phyloP scores from a whole-genome alignment of 306 rosid genomes.

The Prinsepia uniflora region DNA sequence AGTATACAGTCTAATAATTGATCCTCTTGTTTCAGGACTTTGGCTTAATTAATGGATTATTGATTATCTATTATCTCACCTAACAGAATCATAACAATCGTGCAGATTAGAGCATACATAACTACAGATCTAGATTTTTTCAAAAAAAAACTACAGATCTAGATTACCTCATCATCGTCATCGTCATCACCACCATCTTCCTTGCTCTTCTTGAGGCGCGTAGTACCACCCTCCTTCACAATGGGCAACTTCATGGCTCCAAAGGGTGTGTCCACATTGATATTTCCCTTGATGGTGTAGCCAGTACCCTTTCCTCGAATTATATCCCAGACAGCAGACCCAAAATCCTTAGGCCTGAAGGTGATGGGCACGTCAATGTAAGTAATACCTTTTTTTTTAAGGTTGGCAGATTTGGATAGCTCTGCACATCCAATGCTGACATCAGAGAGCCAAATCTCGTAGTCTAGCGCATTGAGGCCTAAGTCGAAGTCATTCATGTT shows the following conservation, averaged over 20 bases:
- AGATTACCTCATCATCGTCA: constrained; percentile 56
- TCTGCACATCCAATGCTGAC: constrained; percentile 71
- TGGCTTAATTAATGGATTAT: not conserved
- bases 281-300: constrained; percentile 69
- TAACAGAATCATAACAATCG: not conserved
- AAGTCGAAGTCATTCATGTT: constrained; percentile 92
- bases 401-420: constrained; percentile 58
- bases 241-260: constrained; percentile 92
- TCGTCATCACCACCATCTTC: constrained; percentile 61
- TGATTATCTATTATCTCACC: not conserved
- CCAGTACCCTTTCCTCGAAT: constrained; percentile 92
- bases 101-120: not conserved
- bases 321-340: constrained; percentile 97
- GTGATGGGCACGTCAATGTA: constrained; percentile 69
- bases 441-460: constrained; percentile 81
- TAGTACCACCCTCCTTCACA: constrained; percentile 88
- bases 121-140: constrained; percentile 1
- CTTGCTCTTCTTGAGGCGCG: constrained; percentile 73
- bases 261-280: constrained; percentile 85
- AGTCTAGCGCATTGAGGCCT: constrained; percentile 66
- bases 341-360: constrained; percentile 90
- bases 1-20: not conserved
- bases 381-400: constrained; percentile 54
- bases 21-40: not conserved
- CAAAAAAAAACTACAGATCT: not conserved